phyloP scores from a whole-genome alignment of 2,329 filamentous ascomycete genomes.

The Aspergillus tanneri region DNA sequence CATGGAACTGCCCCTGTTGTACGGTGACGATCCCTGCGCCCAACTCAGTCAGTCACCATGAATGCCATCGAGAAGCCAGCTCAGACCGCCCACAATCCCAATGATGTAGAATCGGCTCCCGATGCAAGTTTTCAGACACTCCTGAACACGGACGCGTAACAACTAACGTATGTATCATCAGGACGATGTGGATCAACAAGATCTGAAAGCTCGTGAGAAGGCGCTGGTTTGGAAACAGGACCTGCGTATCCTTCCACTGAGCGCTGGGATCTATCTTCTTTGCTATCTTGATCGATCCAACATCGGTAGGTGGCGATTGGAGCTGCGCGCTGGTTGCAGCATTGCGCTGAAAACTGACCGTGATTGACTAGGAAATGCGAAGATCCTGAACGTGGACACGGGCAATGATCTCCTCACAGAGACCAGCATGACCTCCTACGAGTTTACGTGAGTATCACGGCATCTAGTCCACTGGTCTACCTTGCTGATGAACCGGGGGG shows the following conservation, averaged over 20 bases:
- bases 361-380: conserved; percentile 55
- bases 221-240: conserved; percentile 60
- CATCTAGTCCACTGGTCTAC: not conserved
- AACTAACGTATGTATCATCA: conserved; percentile 3
- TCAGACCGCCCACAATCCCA: conserved; percentile 16
- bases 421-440: conserved; percentile 60
- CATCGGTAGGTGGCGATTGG: conserved; percentile 50
- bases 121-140: conserved; percentile 1
- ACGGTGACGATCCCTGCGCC: too few species aligned
- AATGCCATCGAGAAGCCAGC: conserved; percentile 17
- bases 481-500: not conserved
- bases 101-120: conserved; percentile 15
- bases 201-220: conserved; percentile 25
- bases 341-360: not conserved
- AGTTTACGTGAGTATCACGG: conserved; percentile 53
- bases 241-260: conserved; percentile 61
- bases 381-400: conserved; percentile 62
- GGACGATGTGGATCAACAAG: conserved; percentile 10
- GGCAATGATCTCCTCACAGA: conserved; percentile 62
- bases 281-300: conserved; percentile 68
- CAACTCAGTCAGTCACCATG: conserved; percentile 17
- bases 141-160: too few species aligned
- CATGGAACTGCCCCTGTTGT: too few species aligned
- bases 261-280: conserved; percentile 64
- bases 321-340: not conserved